A percentile compares a stretch with the other conserved stretches of the same genome.
phyloP scores from a whole-genome alignment of 495 filamentous ascomycete genomes.

The Talaromyces borbonicus region DNA sequence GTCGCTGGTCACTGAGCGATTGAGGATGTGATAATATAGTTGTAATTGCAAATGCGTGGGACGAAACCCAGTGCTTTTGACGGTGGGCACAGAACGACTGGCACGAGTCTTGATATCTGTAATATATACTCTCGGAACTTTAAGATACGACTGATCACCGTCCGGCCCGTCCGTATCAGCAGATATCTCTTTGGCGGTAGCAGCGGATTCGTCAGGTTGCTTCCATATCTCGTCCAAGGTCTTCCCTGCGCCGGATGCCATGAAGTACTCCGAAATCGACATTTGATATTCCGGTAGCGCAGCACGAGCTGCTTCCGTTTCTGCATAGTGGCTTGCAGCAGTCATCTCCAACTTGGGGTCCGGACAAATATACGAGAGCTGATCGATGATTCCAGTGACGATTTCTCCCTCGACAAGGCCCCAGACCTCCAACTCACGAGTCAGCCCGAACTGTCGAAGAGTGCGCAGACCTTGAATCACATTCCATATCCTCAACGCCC shows the following conservation, averaged over 20 bases:
- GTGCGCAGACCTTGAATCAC: slow-evolving; percentile 74
- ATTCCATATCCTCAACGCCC: slow-evolving; percentile 85
- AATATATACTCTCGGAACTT: slow-evolving; percentile 52
- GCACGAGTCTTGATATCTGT: slow-evolving; percentile 83
- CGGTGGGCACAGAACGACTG: slow-evolving; percentile 48
- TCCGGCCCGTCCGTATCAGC: slow-evolving; percentile 10
- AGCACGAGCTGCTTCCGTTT: slow-evolving; percentile 22
- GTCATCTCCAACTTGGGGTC: slow-evolving; percentile 55
- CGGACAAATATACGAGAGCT: slow-evolving; percentile 69
- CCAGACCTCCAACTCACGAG: slow-evolving; percentile 91
- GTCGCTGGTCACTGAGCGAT: slow-evolving; percentile 57
- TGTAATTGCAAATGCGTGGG: slow-evolving; percentile 80
- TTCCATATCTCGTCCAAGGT: slow-evolving; percentile 22
- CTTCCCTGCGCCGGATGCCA: slow-evolving; percentile 31
- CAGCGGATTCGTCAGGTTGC: slow-evolving; percentile 4
- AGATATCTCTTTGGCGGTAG: slow-evolving; percentile 1
- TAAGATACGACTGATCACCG: slow-evolving; percentile 15
- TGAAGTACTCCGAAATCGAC: slow-evolving; percentile 40
- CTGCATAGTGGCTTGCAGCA: slow-evolving; percentile 25
- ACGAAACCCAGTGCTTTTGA: slow-evolving; percentile 54
- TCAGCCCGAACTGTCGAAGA: slow-evolving; percentile 67
- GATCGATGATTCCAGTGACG: slow-evolving; percentile 84
- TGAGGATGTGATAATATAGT: slow-evolving; percentile 81
- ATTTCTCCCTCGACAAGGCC: slow-evolving; percentile 72
- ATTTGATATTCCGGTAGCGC: slow-evolving; percentile 43